Evolutionary conservation across 768 basidiomycete genomes (phyloP).

Genomic region (Agrocybe pediades): DNA sequence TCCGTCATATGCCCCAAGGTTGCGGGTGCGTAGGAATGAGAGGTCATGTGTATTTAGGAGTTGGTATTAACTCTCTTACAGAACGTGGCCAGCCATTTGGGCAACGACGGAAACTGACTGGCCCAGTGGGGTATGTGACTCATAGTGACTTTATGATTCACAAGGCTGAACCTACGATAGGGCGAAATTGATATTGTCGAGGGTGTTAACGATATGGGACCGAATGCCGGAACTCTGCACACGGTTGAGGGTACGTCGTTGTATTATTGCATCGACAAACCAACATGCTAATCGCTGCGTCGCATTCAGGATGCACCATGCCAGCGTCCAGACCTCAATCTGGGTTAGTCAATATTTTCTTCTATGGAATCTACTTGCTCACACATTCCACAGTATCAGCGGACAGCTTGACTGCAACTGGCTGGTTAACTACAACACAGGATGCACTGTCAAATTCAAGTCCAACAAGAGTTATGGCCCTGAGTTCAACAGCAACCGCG

Average conservation of each 20-base stretch:
- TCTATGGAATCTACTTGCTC: background rate
- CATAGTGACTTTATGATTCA: background rate
- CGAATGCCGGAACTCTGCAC: conserved; percentile 39
- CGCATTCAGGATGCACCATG: conserved; percentile 21
- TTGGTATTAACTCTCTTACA: conserved; percentile 12
- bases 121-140: conserved; percentile 41
- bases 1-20: conserved; percentile 54
- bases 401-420: conserved; percentile 19
- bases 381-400: conserved; percentile 2
- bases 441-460: conserved; percentile 46
- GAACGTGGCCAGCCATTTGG: conserved; percentile 58
- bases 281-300: background rate
- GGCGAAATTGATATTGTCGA: conserved; percentile 45
- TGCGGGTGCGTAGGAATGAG: conserved; percentile 27
- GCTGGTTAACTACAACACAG: conserved; percentile 18
- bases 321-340: conserved; percentile 31
- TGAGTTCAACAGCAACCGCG: conserved; percentile 54
- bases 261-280: conserved; percentile 29
- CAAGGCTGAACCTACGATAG: conserved; percentile 12
- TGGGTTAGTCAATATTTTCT: conserved; percentile 34
- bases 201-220: conserved; percentile 40
- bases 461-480: conserved; percentile 49
- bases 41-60: background rate
- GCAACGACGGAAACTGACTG: conserved; percentile 48
- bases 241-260: conserved; percentile 45